Conservation (phyloP, 2,329 filamentous ascomycete genomes). For the Ascochyta fabae region DNA sequence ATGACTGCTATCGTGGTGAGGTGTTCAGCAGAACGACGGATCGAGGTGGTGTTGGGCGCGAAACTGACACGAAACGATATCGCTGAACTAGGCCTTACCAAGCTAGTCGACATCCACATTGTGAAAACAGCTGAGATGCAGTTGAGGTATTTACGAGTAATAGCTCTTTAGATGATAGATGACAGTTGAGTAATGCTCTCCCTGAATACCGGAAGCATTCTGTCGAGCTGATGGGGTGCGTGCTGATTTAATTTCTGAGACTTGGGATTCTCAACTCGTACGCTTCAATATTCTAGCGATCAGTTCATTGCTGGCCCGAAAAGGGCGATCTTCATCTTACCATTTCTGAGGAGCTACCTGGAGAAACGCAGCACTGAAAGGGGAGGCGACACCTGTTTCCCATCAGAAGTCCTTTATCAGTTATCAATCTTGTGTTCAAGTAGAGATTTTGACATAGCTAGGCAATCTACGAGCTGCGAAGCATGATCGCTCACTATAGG, state of each 20-base stretch:
- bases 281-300: too few species aligned
- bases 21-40: not conserved
- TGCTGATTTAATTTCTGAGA: not conserved
- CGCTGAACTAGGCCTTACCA: not conserved
- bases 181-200: not conserved
- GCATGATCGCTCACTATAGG: too few species aligned
- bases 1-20: not conserved
- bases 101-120: not conserved
- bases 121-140: not conserved
- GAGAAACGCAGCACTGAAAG: too few species aligned
- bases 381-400: too few species aligned
- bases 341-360: too few species aligned
- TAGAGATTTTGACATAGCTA: too few species aligned
- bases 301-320: too few species aligned
- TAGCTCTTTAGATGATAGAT: not conserved
- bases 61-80: slow-evolving; percentile 18
- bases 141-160: not conserved
- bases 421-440: too few species aligned
- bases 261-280: too few species aligned
- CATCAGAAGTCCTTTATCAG: too few species aligned
- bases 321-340: too few species aligned
- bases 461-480: too few species aligned
- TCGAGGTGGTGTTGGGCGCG: slow-evolving; percentile 8
- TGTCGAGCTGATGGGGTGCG: not conserved
- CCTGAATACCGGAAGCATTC: not conserved